A percentile compares a stretch with the other conserved stretches of the same genome.
Conservation (phyloP, 2,329 filamentous ascomycete species). For the Aspergillus piperis region DNA sequence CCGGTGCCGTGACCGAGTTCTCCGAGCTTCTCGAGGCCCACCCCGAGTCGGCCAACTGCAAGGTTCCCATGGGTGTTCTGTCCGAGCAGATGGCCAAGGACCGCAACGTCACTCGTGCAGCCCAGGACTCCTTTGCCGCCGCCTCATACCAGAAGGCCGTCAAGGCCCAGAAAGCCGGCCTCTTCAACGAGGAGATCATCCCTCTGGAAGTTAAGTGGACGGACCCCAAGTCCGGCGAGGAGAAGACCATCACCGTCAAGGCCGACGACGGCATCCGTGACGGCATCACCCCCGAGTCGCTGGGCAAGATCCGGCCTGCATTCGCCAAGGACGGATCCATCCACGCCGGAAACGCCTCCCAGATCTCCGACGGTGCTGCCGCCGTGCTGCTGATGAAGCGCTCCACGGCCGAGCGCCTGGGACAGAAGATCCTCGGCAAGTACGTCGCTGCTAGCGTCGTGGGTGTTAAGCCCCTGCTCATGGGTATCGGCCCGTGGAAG, state of each 20-base stretch:
- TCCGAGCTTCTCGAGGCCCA: slow-evolving; percentile 81
- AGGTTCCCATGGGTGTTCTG: slow-evolving; percentile 92
- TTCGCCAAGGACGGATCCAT: slow-evolving; percentile 91
- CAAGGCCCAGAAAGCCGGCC: slow-evolving; percentile 80
- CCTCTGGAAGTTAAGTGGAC: slow-evolving; percentile 84
- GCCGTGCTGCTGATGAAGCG: slow-evolving; percentile 96
- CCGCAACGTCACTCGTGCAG: slow-evolving; percentile 67
- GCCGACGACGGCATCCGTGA: slow-evolving; percentile 85
- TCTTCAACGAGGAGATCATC: slow-evolving; percentile 88
- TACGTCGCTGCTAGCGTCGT: slow-evolving; percentile 83
- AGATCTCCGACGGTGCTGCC: slow-evolving; percentile 93
- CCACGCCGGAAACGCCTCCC: slow-evolving; percentile 93
- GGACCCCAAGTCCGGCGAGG: slow-evolving; percentile 87
- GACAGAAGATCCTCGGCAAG: slow-evolving; percentile 88
- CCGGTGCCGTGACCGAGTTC: slow-evolving; percentile 86
- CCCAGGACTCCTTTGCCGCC: slow-evolving; percentile 94
- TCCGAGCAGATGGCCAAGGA: slow-evolving; percentile 95
- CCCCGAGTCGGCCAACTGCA: slow-evolving; percentile 88
- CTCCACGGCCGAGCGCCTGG: slow-evolving; percentile 81
- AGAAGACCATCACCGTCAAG: slow-evolving; percentile 76
- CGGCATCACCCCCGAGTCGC: slow-evolving; percentile 81
- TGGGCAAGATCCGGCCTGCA: slow-evolving; percentile 86
- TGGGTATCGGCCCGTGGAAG: slow-evolving; percentile 95
- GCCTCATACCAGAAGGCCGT: slow-evolving; percentile 86
- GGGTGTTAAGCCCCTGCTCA: slow-evolving; percentile 87